Base-by-base conservation (phyloP, 495 filamentous ascomycete species). In the Annulohypoxylon nitens region DNA sequence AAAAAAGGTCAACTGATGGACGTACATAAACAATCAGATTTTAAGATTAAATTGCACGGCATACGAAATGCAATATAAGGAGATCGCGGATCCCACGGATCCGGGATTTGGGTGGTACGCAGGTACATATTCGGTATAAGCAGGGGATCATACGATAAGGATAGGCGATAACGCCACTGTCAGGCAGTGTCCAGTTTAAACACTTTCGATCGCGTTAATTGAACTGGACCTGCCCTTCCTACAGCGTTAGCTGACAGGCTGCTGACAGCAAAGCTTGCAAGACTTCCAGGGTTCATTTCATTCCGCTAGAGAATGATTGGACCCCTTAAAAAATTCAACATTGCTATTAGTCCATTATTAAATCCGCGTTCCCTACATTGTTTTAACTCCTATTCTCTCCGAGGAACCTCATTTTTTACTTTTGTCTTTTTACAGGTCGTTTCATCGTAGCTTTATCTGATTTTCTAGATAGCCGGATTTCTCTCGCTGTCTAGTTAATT, bases 91-190 rank as follows among this genome's bases (percentile, higher is more conserved):
- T 64, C 59, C 61, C 54, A 51, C 61, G 61, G 61, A 66, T 57
- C 61, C 45, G 60, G 48, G 11, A 51, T 18, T 26, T 12, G 25
- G 43, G 43, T 6, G 16, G 43, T 47, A 47, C 43, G n/a, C 18
- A 20, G 43, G n/a, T 47, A 47, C n/a, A 8, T 20, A 47, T 16
- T 6, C 11, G 4, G 23, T 30, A 59, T 67, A 45, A 39, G 36
- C 61, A 72, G 59, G 70, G 74, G 69, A 72, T 78, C 77, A 77
- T 78, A 78, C 77, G 77, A 78, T 75, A 75, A 63, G 67, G 61
- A 68, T 69, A 71, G 14, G 63, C 43, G 71, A 74, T 75, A 78
- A 75, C 75, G 70, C 77, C 77, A 78, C 72, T 70, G 69, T 78
- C 76, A 78, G 73, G 67, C 63, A 60, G 67, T 70, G 23, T 20